These are phyloP conservation scores for Eucalyptus sideroxylon DNA, from an alignment of 345 rosid genomes.

Conservation along the genomic window DNA sequence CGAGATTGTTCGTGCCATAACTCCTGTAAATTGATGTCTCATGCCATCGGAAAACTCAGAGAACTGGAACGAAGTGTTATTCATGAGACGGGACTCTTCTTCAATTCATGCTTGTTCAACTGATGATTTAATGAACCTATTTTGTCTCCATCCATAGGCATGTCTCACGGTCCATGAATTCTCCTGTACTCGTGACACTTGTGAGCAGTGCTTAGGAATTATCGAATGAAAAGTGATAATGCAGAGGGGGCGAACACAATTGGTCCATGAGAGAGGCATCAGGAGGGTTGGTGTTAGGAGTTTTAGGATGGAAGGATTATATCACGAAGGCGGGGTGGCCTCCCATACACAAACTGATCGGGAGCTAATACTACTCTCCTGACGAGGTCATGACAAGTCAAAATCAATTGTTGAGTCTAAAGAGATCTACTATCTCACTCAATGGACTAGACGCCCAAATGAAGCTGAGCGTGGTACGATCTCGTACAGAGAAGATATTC, in stretches of 20 bases:
- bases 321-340: no score
- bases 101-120: not conserved
- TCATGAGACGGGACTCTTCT: not conserved
- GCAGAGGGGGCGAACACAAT: no score
- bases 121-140: not conserved
- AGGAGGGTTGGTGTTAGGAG: no score
- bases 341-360: accelerated
- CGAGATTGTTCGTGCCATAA: not conserved
- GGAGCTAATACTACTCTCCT: no score
- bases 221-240: no score
- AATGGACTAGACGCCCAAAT: accelerated
- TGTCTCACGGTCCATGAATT: accelerated
- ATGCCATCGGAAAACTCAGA: not conserved
- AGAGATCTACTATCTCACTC: no score
- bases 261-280: no score
- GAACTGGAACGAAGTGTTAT: not conserved
- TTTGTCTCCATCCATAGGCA: not conserved
- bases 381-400: accelerated
- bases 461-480: accelerated
- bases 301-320: no score
- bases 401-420: no score
- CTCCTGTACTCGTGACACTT: accelerated
- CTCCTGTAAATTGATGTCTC: not conserved
- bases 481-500: no score
- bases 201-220: no score